phyloP scores from a whole-genome alignment of 2,329 filamentous ascomycete genomes.

The Cercospora sp. region DNA sequence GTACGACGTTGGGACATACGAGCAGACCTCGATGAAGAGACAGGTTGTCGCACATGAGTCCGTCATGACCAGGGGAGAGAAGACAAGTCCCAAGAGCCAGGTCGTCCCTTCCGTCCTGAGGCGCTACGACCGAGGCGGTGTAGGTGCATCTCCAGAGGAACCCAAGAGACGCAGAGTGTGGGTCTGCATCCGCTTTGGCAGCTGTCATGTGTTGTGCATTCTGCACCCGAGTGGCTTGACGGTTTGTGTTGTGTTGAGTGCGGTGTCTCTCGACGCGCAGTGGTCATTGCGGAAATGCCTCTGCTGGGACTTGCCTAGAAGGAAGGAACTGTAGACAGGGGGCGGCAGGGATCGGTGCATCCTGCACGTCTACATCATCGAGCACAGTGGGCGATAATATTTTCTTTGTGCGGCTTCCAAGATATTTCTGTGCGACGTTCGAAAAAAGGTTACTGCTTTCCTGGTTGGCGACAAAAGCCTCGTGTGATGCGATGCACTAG shows the following conservation, averaged over 20 bases:
- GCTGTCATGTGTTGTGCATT: slow-evolving; percentile 22
- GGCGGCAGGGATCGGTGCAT: slow-evolving; percentile 13
- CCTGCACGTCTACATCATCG: slow-evolving; percentile 24
- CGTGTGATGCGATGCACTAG: background rate
- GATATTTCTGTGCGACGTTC: slow-evolving; percentile 16
- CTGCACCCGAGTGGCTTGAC: background rate
- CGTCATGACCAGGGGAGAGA: background rate
- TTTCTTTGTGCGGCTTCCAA: background rate
- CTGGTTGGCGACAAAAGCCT: background rate
- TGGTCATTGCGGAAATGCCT: slow-evolving; percentile 6
- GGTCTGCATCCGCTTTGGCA: slow-evolving; percentile 19
- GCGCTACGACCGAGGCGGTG: slow-evolving; percentile 3
- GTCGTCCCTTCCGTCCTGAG: background rate
- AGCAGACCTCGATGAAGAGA: background rate
- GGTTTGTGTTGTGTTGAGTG: background rate
- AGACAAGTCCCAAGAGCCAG: slow-evolving; percentile 10
- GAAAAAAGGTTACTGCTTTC: background rate
- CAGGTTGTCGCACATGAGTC: slow-evolving; percentile 19
- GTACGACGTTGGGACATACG: slow-evolving; percentile 11
- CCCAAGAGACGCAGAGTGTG: background rate
- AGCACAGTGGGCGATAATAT: background rate
- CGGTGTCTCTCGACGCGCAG: background rate
- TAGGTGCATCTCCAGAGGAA: background rate
- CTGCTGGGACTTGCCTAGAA: background rate
- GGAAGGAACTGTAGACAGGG: background rate